Evolutionary conservation across 306 rosid genomes (phyloP).

Genomic region (Ormosia emarginata): DNA sequence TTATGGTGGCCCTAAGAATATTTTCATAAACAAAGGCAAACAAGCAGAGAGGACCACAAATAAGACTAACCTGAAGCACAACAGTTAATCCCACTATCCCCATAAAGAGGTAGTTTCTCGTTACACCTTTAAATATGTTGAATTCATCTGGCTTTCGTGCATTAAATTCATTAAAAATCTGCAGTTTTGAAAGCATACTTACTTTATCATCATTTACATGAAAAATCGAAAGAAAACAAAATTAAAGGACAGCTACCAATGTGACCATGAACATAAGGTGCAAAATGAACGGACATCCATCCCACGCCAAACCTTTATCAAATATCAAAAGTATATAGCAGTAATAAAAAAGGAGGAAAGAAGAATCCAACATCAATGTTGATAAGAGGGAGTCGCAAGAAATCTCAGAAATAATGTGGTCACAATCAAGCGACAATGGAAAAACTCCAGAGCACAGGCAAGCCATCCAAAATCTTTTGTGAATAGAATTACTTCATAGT

Average conservation of each 20-base stretch:
- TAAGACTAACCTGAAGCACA: conserved; percentile 76
- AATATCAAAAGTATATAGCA: background rate
- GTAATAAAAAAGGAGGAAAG: background rate
- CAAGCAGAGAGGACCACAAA: background rate
- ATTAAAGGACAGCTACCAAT: background rate
- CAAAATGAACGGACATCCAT: conserved; percentile 2
- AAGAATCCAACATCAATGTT: background rate
- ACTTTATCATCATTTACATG: background rate
- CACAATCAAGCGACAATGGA: background rate
- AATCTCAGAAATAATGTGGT: background rate
- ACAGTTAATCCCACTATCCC: conserved; percentile 73
- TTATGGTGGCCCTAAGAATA: background rate
- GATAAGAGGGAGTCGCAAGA: background rate
- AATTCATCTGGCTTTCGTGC: conserved; percentile 92
- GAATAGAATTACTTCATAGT: background rate
- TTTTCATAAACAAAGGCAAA: background rate
- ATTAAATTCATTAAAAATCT: conserved; percentile 93
- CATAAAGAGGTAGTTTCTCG: conserved; percentile 67
- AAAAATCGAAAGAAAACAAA: background rate
- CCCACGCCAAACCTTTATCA: background rate
- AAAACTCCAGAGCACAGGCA: background rate
- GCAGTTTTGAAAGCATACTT: conserved; percentile 31
- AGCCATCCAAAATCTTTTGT: background rate
- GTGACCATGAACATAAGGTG: background rate
- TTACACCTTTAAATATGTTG: conserved; percentile 77